These are phyloP conservation scores for Dothideomycetes sp. DNA, from an alignment of 2,329 filamentous ascomycete species.

Conservation along the genomic window DNA sequence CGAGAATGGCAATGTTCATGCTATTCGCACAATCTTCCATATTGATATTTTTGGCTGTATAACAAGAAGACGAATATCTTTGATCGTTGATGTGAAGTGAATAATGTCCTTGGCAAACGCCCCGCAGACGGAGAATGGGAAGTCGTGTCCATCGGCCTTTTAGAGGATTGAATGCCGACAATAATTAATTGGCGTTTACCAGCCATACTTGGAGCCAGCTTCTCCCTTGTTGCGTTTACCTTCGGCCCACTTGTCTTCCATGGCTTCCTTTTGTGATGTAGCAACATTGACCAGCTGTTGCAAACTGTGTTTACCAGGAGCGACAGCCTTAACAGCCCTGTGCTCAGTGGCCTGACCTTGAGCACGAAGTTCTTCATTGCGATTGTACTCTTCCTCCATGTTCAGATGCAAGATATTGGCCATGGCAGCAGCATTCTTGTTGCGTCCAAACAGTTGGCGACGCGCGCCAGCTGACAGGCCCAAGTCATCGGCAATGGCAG, in stretches of 20 bases:
- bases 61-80: too few species aligned
- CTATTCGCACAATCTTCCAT: not conserved
- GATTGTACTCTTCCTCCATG: constrained; percentile 75
- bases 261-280: constrained; percentile 69
- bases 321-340: constrained; percentile 73
- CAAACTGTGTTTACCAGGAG: constrained; percentile 82
- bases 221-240: constrained; percentile 73
- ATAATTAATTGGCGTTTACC: too few species aligned
- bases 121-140: too few species aligned
- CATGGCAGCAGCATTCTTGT: constrained; percentile 22
- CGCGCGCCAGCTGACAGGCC: constrained; percentile 68
- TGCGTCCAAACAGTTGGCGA: constrained; percentile 76
- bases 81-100: too few species aligned
- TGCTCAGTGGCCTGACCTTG: constrained; percentile 60
- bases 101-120: too few species aligned
- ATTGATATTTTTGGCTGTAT: too few species aligned
- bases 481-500: constrained; percentile 64
- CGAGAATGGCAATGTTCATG: constrained; percentile 2
- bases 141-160: too few species aligned
- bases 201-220: constrained; percentile 75
- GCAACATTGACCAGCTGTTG: constrained; percentile 80
- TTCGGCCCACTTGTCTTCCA: constrained; percentile 85
- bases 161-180: too few species aligned
- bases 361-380: constrained; percentile 69
- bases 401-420: constrained; percentile 77